Conservation (phyloP, 805 yeast species). For the Vanderwaltozyma polyspora region DNA sequence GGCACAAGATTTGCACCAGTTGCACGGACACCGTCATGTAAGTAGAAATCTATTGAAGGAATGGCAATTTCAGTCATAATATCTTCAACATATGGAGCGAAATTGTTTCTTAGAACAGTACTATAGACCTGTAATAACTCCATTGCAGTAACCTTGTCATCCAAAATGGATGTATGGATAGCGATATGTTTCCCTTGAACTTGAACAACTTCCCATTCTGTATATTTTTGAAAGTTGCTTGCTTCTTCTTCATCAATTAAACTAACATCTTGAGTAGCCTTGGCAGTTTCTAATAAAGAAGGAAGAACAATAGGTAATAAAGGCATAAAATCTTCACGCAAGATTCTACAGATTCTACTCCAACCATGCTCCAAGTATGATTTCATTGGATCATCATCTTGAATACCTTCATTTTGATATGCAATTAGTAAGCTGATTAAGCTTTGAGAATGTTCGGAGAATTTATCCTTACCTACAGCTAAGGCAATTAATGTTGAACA, state of each 20-base stretch:
- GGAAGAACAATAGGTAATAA: slow-evolving; percentile 78
- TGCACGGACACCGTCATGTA: slow-evolving; percentile 89
- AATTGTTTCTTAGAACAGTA: slow-evolving; percentile 66
- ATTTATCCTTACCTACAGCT: slow-evolving; percentile 90
- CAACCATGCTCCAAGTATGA: slow-evolving; percentile 88
- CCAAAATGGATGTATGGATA: slow-evolving; percentile 86
- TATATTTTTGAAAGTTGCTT: slow-evolving; percentile 69
- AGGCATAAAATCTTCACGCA: slow-evolving; percentile 80
- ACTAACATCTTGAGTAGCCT: slow-evolving; percentile 80
- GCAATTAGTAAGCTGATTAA: slow-evolving; percentile 59
- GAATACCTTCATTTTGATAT: slow-evolving; percentile 50
- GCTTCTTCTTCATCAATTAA: slow-evolving; percentile 83
- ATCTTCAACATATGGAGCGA: slow-evolving; percentile 73
- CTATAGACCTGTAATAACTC: slow-evolving; percentile 81
- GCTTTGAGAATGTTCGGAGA: slow-evolving; percentile 62
- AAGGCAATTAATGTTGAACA: slow-evolving; percentile 89
- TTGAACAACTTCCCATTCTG: slow-evolving; percentile 92
- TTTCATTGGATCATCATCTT: slow-evolving; percentile 77
- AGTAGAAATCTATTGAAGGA: slow-evolving; percentile 82
- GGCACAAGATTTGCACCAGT: slow-evolving; percentile 83
- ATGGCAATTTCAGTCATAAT: slow-evolving; percentile 67
- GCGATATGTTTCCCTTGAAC: slow-evolving; percentile 88
- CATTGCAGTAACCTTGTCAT: slow-evolving; percentile 88
- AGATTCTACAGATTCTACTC: slow-evolving; percentile 82
- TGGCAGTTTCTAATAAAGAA: slow-evolving; percentile 76